A percentile compares a stretch with the other conserved stretches of the same genome.
Evolutionary conservation across 176 grass and related monocot genomes (phyloP).

Genomic region (Carex kokanica): DNA sequence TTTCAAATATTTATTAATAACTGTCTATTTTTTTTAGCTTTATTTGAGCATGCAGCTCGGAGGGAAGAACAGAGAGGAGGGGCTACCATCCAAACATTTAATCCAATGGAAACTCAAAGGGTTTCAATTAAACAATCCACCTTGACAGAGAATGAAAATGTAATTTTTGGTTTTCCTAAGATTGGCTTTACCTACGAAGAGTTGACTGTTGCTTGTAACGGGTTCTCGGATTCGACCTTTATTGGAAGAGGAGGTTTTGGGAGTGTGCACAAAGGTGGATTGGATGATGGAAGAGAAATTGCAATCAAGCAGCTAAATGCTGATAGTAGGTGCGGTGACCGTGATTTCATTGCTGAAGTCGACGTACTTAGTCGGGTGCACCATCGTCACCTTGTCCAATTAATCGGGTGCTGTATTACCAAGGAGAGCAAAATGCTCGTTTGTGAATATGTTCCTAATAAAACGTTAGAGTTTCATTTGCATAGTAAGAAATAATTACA

Average conservation of each 20-base stretch:
- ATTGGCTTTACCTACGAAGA: slow-evolving; percentile 32
- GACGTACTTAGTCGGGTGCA: slow-evolving; percentile 38
- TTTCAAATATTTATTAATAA: not conserved
- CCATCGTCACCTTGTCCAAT: slow-evolving; percentile 35
- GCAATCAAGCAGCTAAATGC: slow-evolving; percentile 32
- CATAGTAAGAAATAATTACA: slow-evolving; percentile 31
- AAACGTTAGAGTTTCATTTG: slow-evolving; percentile 33
- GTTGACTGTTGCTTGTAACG: slow-evolving; percentile 21
- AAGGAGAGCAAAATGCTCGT: slow-evolving; percentile 31
- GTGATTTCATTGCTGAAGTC: slow-evolving; percentile 32
- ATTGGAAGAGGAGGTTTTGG: slow-evolving; percentile 37
- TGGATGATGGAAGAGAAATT: slow-evolving; percentile 28
- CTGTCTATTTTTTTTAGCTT: not conserved
- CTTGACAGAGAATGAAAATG: not conserved
- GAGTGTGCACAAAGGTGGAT: slow-evolving; percentile 34
- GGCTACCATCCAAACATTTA: not conserved
- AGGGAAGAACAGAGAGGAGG: not conserved
- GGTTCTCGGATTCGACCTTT: slow-evolving; percentile 28
- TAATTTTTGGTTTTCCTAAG: slow-evolving; percentile 22
- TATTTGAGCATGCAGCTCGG: not conserved
- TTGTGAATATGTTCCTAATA: slow-evolving; percentile 40
- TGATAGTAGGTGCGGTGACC: slow-evolving; percentile 25
- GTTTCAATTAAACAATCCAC: not conserved
- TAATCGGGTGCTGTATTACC: slow-evolving; percentile 34
- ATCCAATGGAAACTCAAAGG: not conserved